Evolutionary conservation across 495 filamentous ascomycete genomes (phyloP).

Genomic region (Daldinia concentrica): DNA sequence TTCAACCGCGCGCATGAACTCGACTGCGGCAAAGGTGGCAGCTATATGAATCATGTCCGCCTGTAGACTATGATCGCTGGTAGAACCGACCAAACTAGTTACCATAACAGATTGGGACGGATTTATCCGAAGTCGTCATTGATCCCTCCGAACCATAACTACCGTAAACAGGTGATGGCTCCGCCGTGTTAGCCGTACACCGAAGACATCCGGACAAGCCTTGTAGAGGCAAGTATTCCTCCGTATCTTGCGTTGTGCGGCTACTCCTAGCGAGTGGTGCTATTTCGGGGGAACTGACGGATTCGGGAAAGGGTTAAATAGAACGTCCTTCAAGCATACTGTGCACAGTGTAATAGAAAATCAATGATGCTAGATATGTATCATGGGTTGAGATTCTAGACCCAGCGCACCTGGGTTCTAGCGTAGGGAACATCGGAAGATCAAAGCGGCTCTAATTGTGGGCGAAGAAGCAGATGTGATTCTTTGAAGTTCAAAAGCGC

Average conservation of each 20-base stretch:
- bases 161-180: slow-evolving; percentile 9
- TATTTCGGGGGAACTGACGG: slow-evolving; percentile 17
- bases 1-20: slow-evolving; percentile 22
- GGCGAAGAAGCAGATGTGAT: background rate
- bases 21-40: slow-evolving; percentile 29
- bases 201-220: slow-evolving; percentile 13
- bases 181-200: slow-evolving; percentile 11
- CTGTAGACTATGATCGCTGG: slow-evolving; percentile 17
- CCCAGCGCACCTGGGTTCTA: background rate
- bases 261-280: slow-evolving; percentile 7
- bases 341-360: background rate
- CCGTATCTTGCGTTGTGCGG: background rate
- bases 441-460: background rate
- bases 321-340: background rate
- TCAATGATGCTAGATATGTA: background rate
- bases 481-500: background rate
- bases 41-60: slow-evolving; percentile 24
- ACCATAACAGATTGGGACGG: background rate
- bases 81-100: background rate
- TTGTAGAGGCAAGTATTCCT: slow-evolving; percentile 2
- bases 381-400: background rate
- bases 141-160: slow-evolving; percentile 24
- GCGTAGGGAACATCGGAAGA: background rate
- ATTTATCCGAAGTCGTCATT: slow-evolving; percentile 1
- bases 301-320: background rate